A percentile compares a stretch with the other conserved stretches of the same genome.
Evolutionary conservation across 495 filamentous ascomycete genomes (phyloP).

Genomic region (Tetracladium setigerum): DNA sequence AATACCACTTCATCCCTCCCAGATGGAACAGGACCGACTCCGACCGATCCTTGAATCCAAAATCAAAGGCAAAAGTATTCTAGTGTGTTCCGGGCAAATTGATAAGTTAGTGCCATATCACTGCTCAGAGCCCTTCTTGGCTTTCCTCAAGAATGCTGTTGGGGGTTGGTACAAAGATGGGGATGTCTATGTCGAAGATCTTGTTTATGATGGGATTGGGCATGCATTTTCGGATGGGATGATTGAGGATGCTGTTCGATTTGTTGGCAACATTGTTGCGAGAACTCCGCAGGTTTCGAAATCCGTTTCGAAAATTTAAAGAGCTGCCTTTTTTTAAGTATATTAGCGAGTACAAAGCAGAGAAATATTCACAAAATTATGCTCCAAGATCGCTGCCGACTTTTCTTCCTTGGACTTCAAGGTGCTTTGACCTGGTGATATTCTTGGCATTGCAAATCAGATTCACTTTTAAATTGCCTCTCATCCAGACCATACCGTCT

Average conservation of each 20-base stretch:
- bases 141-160: slow-evolving; percentile 56
- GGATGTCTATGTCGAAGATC: slow-evolving; percentile 58
- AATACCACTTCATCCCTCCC: slow-evolving; percentile 26
- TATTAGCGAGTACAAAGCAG: background rate
- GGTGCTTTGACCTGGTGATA: too few species aligned
- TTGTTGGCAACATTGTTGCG: slow-evolving; percentile 47
- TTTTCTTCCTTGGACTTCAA: too few species aligned
- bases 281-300: slow-evolving; percentile 8
- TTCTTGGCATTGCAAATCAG: too few species aligned
- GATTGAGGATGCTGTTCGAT: slow-evolving; percentile 60
- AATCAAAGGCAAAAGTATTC: slow-evolving; percentile 64
- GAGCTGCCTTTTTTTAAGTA: background rate
- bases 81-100: slow-evolving; percentile 65
- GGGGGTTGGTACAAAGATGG: slow-evolving; percentile 52
- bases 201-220: slow-evolving; percentile 61
- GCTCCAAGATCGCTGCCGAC: too few species aligned
- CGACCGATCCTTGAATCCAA: slow-evolving; percentile 40
- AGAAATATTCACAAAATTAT: too few species aligned
- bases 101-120: slow-evolving; percentile 84
- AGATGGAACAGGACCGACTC: slow-evolving; percentile 28
- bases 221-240: slow-evolving; percentile 71
- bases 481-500: too few species aligned
- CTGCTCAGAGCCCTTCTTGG: slow-evolving; percentile 59
- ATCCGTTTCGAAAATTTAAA: slow-evolving; percentile 12
- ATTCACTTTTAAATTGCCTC: too few species aligned